Conservation (phyloP, 768 basidiomycete genomes). For the Pisolithus tinctorius region DNA sequence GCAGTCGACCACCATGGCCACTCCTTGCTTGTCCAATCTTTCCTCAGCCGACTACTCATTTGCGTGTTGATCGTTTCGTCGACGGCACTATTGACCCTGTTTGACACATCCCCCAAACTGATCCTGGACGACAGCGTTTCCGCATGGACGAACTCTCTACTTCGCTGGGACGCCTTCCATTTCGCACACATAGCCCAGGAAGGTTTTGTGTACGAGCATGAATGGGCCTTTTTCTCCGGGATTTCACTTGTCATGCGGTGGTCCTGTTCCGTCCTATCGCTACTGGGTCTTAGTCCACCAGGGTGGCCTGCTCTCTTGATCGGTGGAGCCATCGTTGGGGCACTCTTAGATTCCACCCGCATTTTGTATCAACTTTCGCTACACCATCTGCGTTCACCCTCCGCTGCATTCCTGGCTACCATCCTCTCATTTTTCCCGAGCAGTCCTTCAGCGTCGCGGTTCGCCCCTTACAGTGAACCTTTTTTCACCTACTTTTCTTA, state of each 20-base stretch:
- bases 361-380: constrained; percentile 56
- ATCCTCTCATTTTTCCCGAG: constrained; percentile 73
- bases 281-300: constrained; percentile 1
- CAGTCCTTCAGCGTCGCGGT: constrained; percentile 67
- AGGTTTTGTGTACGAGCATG: constrained; percentile 63
- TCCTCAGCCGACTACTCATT: constrained; percentile 15
- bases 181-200: constrained; percentile 61
- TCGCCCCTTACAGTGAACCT: constrained; percentile 77
- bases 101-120: constrained; percentile 23
- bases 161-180: constrained; percentile 89
- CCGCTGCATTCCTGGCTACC: constrained; percentile 54
- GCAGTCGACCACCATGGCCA: constrained; percentile 12
- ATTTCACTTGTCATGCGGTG: constrained; percentile 48
- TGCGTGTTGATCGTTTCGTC: constrained; percentile 16
- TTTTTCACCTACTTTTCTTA: constrained; percentile 83
- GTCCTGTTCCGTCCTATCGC: constrained; percentile 20
- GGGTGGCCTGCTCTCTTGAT: constrained; percentile 26
- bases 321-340: constrained; percentile 30
- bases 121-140: constrained; percentile 5
- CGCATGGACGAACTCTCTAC: constrained; percentile 27
- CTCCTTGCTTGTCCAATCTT: constrained; percentile 16
- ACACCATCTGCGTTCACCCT: constrained; percentile 45
- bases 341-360: constrained; percentile 36
- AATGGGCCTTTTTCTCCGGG: constrained; percentile 85
- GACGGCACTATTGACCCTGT: constrained; percentile 14